Percentiles rank a stretch among this genome's conserved stretches.
Evolutionary conservation across 441 rosid genomes (phyloP).

Genomic region (Viola pubescens): DNA sequence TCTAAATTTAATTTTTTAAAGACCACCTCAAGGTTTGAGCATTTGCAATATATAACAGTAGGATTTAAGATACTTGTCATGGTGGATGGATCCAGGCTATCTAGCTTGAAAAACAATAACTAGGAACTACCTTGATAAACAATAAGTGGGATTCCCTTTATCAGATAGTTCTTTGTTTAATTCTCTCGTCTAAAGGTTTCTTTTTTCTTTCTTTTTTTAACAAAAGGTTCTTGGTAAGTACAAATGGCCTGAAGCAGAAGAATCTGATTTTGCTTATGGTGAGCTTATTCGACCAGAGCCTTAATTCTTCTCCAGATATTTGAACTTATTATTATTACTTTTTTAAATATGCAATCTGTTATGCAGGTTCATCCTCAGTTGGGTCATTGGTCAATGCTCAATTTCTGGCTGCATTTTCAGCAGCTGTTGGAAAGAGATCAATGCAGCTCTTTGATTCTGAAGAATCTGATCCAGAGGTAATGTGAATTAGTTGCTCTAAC

Average conservation of each 20-base stretch:
- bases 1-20: neutral
- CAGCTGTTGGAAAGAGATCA: slow-evolving; percentile 76
- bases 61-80: no score
- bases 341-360: slow-evolving; percentile 14
- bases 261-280: slow-evolving; percentile 80
- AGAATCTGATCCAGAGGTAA: slow-evolving; percentile 97
- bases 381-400: slow-evolving; percentile 69
- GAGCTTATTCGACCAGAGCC: slow-evolving; percentile 20
- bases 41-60: no score
- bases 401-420: slow-evolving; percentile 76
- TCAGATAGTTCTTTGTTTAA: neutral
- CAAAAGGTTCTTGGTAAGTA: slow-evolving; percentile 60
- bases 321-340: neutral
- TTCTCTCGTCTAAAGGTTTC: slow-evolving; percentile 2
- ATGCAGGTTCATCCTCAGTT: slow-evolving; percentile 71
- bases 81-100: no score
- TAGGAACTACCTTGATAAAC: neutral
- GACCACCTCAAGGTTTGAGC: no score
- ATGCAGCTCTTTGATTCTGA: slow-evolving; percentile 52
- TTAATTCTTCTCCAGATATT: slow-evolving; percentile 1
- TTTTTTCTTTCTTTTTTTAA: neutral
- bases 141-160: neutral
- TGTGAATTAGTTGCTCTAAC: slow-evolving; percentile 8
- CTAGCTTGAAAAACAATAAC: neutral
- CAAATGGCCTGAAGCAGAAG: slow-evolving; percentile 80